Evolutionary conservation across 1,284 basidiomycete species (phyloP), one percentile per base, ranked within the genome.

Genomic region (Marasmius fiardii): DNA sequence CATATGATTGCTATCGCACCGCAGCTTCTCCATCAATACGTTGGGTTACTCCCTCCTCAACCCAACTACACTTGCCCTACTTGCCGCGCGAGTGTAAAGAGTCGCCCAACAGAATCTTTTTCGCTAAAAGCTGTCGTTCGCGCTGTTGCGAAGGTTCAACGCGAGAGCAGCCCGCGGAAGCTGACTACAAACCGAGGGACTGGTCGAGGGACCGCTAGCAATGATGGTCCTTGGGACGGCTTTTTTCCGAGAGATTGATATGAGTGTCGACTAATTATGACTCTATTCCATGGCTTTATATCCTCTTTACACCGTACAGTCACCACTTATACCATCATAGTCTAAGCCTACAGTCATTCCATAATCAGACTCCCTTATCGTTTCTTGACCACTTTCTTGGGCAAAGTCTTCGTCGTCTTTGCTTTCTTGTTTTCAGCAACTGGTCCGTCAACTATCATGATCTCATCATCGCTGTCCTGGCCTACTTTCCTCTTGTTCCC

Each of bases 1-100:
- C 54, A 52, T 4, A 49, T 56, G n/a, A 28, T 26, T 23, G 56
- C 64, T 24, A 52, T 57, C 6, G 31, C 54, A 6, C 39, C 31
- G 10, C 59, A 62, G 48, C 58, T 60, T 14, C 59, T 64, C 39
- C 67, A 64, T 5, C 60, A 10, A 26, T 31, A 69, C 26, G 50
- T 68, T 37, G 61, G 59, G 39, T 58, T 61, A 41, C 61, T 71
- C 34, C 56, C 71, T 23, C 60, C 60, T 4, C 64, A 64, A 34
- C 85, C 83, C 0, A 63, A 74, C 33, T 89, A 85, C 63, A 81
- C 80, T 2, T 90, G 88, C 55, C 88, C 88, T 1, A 78, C 78
- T 3, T 90, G 88, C 61, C 75, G 88, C 43, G 71, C 74, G 47
- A 61, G 65, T 8, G 76, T 85, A 11, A 67, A 68, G 39, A 71